A percentile compares a stretch with the other conserved stretches of the same genome.
Evolutionary conservation across 2,329 filamentous ascomycete species (phyloP).

Genomic region (Didymella exigua): DNA sequence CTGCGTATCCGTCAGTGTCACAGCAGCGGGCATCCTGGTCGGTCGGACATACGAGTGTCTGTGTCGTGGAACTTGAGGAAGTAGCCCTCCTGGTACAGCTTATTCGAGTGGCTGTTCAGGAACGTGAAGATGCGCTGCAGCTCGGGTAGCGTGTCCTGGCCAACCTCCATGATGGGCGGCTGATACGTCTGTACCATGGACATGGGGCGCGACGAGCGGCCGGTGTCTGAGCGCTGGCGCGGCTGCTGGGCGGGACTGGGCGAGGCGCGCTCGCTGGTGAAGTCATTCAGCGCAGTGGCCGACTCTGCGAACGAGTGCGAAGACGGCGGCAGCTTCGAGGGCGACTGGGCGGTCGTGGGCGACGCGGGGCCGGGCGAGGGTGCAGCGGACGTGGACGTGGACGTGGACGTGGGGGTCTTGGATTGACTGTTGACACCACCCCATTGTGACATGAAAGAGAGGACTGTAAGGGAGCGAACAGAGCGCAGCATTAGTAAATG

Average conservation of each 20-base stretch:
- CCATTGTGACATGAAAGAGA: slow-evolving; percentile 87
- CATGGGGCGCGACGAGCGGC: slow-evolving; percentile 69
- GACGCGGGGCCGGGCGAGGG: slow-evolving; percentile 44
- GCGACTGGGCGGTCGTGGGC: slow-evolving; percentile 38
- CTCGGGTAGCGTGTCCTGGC: slow-evolving; percentile 86
- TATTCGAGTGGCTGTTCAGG: slow-evolving; percentile 93
- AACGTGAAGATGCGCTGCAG: slow-evolving; percentile 92
- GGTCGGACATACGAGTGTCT: slow-evolving; percentile 73
- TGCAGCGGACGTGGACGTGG: slow-evolving; percentile 28
- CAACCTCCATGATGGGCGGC: slow-evolving; percentile 83
- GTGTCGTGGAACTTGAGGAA: slow-evolving; percentile 96
- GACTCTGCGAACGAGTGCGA: slow-evolving; percentile 33
- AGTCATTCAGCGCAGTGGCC: slow-evolving; percentile 40
- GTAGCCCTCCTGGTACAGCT: slow-evolving; percentile 97
- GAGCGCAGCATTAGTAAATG: slow-evolving; percentile 36
- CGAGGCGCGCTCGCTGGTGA: slow-evolving; percentile 32
- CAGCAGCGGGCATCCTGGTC: slow-evolving; percentile 7
- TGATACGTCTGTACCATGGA: slow-evolving; percentile 88
- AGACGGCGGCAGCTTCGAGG: slow-evolving; percentile 33
- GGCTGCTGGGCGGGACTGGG: slow-evolving; percentile 45
- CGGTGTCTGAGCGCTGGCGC: slow-evolving; percentile 54
- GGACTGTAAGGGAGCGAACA: slow-evolving; percentile 60
- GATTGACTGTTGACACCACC: slow-evolving; percentile 54
- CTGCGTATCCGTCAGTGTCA: slow-evolving; percentile 56
- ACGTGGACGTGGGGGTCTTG: slow-evolving; percentile 29